Base-by-base conservation (phyloP, 176 grass and related monocot species). In the Cenchrus purpureus region DNA sequence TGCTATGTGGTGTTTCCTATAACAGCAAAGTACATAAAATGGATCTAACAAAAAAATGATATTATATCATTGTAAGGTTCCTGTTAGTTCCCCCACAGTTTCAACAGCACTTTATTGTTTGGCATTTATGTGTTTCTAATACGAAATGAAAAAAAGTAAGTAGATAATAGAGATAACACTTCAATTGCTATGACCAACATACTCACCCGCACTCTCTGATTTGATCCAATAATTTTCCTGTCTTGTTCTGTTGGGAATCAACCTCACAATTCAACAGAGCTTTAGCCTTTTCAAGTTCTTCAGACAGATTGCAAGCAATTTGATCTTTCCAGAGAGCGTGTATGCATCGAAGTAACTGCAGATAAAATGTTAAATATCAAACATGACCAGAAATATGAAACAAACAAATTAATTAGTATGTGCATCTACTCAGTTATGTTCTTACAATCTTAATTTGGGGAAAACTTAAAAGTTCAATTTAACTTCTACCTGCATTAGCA, bases 121-220 rank as follows among this genome's bases (percentile, higher is more conserved):
- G 4, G 55, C 17, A 57, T 10, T 59, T 15, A 11, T 11, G 48
- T 49, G 48, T 37, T 4, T 60, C 55, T 2, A 77, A 14, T 45
- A 57, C 13, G 32, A 77, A 59, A 6, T 44, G 55, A 59, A 42
- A 44, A 57, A 15, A 6, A 9, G 46, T 9, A 32, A 22, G 12
- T 53, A 53, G 48, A 59, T 2, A 77, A 60, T 45, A 29, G 25
- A 56, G 56, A 56, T 11, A 75, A 75, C 29, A 57, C 8, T 19
- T 49, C 44, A 32, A 32, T 66, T 73, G 57, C 54, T 76, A 20
- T 16, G 57, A 58, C 1, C 7, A 65, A 59, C 51, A 79, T 59
- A 53, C 81, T 86, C 71, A 90, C 91, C 88, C 91, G 66, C 91
- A 80, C 53, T 90, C 85, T 58, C 91, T 78, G 59, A 90, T 93